These are phyloP conservation scores for Thermothielavioides terrestris DNA, from an alignment of 495 filamentous ascomycete genomes.

Conservation along the genomic window DNA sequence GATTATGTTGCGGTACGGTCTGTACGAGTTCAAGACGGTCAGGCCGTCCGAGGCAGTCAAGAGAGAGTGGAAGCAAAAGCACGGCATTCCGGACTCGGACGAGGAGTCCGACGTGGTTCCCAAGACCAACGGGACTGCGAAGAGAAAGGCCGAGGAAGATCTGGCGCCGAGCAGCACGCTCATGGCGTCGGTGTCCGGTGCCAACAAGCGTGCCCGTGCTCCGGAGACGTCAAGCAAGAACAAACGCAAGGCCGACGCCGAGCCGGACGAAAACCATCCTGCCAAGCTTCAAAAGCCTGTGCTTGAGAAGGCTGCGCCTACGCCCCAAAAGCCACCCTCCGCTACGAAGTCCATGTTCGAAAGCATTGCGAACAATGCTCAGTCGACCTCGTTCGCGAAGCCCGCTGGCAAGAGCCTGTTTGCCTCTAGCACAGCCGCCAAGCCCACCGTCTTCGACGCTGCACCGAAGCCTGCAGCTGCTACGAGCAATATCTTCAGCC, in stretches of 20 bases:
- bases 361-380: constrained; percentile 34
- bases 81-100: constrained; percentile 34
- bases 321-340: too few species aligned
- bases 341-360: constrained; percentile 39
- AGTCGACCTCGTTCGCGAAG: constrained; percentile 12
- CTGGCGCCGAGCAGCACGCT: constrained; percentile 26
- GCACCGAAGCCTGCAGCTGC: constrained; percentile 14
- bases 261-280: constrained; percentile 47
- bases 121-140: constrained; percentile 20
- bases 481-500: constrained; percentile 52
- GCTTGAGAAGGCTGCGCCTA: too few species aligned
- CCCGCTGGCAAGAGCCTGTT: constrained; percentile 25
- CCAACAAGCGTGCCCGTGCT: constrained; percentile 39
- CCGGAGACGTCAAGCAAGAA: constrained; percentile 21
- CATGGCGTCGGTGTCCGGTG: constrained; percentile 26
- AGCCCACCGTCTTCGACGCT: constrained; percentile 23
- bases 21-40: constrained; percentile 47
- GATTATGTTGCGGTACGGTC: constrained; percentile 44
- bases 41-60: constrained; percentile 39
- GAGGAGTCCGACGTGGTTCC: constrained; percentile 18
- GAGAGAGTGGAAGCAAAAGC: constrained; percentile 41
- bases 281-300: constrained; percentile 50
- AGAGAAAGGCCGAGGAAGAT: constrained; percentile 43
- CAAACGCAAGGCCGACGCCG: constrained; percentile 39
- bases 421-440: constrained; percentile 5